Evolutionary conservation across 2,329 filamentous ascomycete genomes (phyloP).

Genomic region (Akanthomyces lecanii): DNA sequence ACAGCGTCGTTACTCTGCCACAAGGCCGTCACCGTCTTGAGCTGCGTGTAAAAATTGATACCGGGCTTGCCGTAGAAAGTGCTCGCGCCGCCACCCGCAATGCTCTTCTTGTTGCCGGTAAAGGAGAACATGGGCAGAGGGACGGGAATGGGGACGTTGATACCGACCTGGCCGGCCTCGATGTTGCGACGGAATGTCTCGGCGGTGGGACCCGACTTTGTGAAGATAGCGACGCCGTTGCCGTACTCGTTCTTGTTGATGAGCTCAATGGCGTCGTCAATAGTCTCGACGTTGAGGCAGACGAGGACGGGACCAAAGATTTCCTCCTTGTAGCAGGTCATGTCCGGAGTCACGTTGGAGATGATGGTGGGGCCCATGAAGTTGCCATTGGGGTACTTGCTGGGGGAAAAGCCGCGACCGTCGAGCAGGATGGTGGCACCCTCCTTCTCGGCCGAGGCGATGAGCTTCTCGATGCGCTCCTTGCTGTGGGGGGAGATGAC

Average conservation of each 20-base stretch:
- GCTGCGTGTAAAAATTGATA: constrained; percentile 91
- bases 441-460: constrained; percentile 72
- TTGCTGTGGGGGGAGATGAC: constrained; percentile 78
- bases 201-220: constrained; percentile 70
- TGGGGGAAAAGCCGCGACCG: constrained; percentile 68
- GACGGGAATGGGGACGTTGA: constrained; percentile 77
- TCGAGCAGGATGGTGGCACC: constrained; percentile 80
- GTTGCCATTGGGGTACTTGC: constrained; percentile 80
- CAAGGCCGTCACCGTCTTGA: constrained; percentile 92
- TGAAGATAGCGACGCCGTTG: constrained; percentile 84
- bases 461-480: constrained; percentile 71
- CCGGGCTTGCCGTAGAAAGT: constrained; percentile 95
- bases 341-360: constrained; percentile 71
- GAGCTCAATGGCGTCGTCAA: constrained; percentile 74
- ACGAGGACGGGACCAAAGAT: constrained; percentile 84
- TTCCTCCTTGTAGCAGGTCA: constrained; percentile 82
- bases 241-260: constrained; percentile 87
- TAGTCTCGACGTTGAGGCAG: constrained; percentile 71
- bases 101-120: constrained; percentile 79
- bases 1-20: constrained; percentile 86
- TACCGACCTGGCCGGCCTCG: constrained; percentile 79
- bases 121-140: constrained; percentile 69
- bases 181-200: constrained; percentile 75
- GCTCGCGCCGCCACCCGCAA: constrained; percentile 86
- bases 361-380: constrained; percentile 83